Base-by-base conservation (phyloP, 75 land plant species). In the Chamaecyparis obtusa region DNA sequence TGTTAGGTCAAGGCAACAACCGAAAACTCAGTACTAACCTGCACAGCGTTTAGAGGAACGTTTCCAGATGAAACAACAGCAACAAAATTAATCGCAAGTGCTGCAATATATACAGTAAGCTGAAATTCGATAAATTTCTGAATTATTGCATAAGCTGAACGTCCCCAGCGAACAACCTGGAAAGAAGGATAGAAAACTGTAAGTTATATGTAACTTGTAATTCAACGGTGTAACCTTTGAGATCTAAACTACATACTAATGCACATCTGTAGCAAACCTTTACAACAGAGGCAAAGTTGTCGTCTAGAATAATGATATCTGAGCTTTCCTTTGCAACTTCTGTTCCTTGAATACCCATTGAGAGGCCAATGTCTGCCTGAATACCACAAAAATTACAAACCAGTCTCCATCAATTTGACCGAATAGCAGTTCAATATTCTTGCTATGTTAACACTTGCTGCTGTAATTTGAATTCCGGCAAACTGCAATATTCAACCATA, bases 281-380 rank as follows among this genome's bases (percentile, higher is more conserved):
- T 21, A 96, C 99, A 86, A 98, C 96, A 33, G 98, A 94, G 19
- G 97, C 93, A 94, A 98, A 96, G 87, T 98, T 95, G 79, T 98
- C 99, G 88, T 98, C 99, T 88, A 97, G 87, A 60, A 97, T 97
- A 83, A 97, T 93, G 13, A 97, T 96, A 87, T 97, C 98, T 39
- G 99, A 93, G 82, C 95, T 96, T 92, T 97, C 99, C 91, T 97
- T 97, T 27, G 99, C 99, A 87, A 97, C 99, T 89, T 97, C 99
- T 43, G 98, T 97, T 72, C 99, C 99, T 87, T 95, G 95, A 80
- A 97, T 96, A 48, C 98, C 99, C 99, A 96, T 98, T 13, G 99
- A 87, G 75, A 98, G 95, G 55, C 99, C 99, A 71, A 98, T 96
- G 72, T 98, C 98, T 86, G 99, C 99, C 98, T 96, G 84, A 48